Base-by-base conservation (phyloP, 148 eudicot species). In the Rhododendron mucronatum region DNA sequence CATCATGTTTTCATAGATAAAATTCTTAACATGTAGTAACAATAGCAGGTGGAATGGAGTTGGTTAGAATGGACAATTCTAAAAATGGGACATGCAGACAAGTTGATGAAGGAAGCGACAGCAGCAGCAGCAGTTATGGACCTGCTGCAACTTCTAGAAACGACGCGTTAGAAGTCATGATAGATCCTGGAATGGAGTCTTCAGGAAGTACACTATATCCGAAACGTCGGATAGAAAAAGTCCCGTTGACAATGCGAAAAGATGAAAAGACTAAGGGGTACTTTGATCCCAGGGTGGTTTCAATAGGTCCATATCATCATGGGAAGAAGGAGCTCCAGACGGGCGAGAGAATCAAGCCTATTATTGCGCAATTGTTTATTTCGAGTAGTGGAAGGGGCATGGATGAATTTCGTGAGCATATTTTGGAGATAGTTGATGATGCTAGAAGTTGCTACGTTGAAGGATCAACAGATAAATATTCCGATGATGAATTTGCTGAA, bases 391-490 rank as follows among this genome's bases (percentile, higher is more conserved):
- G 45, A 7, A 75, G n/a, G 79, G 4, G 8, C 47, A 75, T 75
- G 44, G 79, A 35, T 37, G 79, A 75, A 18, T 35, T 37, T 7
- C 44, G 37, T 6, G 3, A 75, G 4, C 1, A 75, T 6, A 20
- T 78, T n/a, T 11, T 18, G 18, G 50, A 39, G 20, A 47, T 10
- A 21, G 35, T 78, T 13, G 82, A 78, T 44, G 30, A 47, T 45
- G 82, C 82, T 44, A 45, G 82, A 78, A 45, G 82, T 15, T 39
- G 82, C 82, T 78, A 78, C 55, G 2, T 44, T 47, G 82, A 80
- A 7, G 83, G 83, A 26, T 80, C 83, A 9, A 80, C 83, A 1
- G 83, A 80, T 26, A 21, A 10, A 7, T 80, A 51, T 51, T 48
- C 39, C 1, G 83, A 80, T 0, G 8, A 80, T 20, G 21, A 30